These are phyloP conservation scores for Nyctanthes arbortristis DNA, from an alignment of 257 asterid genomes.

Conservation along the genomic window DNA sequence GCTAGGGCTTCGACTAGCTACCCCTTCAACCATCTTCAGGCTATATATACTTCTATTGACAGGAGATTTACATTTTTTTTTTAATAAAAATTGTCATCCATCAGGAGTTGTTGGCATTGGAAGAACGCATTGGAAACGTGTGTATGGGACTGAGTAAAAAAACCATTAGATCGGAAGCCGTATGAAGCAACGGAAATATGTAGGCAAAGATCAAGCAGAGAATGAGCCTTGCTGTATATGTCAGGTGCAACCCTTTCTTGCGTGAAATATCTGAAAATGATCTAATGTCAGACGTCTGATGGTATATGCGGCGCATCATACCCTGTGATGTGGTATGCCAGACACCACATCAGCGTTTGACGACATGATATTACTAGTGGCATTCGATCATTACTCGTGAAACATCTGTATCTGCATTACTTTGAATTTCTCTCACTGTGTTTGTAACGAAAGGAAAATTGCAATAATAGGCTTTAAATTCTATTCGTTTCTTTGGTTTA, in stretches of 20 bases:
- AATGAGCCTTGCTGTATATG: slow-evolving; percentile 68
- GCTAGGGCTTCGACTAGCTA: too few species aligned
- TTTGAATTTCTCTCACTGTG: background rate
- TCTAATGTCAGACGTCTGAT: too few species aligned
- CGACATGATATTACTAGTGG: too few species aligned
- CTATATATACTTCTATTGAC: too few species aligned
- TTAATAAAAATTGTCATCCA: background rate
- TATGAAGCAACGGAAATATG: slow-evolving; percentile 43
- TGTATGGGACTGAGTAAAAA: slow-evolving; percentile 65
- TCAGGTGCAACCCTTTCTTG: slow-evolving; percentile 37
- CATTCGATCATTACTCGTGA: too few species aligned
- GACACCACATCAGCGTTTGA: too few species aligned
- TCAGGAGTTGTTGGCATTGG: slow-evolving; percentile 65
- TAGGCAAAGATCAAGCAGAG: slow-evolving; percentile 29
- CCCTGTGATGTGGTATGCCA: too few species aligned
- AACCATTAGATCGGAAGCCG: slow-evolving; percentile 32
- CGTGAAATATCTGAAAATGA: background rate
- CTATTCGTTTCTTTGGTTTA: background rate
- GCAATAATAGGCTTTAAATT: too few species aligned
- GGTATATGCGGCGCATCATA: too few species aligned
- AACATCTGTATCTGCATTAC: too few species aligned
- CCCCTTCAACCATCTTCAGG: too few species aligned
- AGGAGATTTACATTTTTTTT: slow-evolving; percentile 7
- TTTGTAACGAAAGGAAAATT: too few species aligned
- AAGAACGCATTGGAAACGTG: slow-evolving; percentile 69